These are phyloP conservation scores for Ascochyta fabae DNA, from an alignment of 2,329 filamentous ascomycete genomes.

Conservation along the genomic window DNA sequence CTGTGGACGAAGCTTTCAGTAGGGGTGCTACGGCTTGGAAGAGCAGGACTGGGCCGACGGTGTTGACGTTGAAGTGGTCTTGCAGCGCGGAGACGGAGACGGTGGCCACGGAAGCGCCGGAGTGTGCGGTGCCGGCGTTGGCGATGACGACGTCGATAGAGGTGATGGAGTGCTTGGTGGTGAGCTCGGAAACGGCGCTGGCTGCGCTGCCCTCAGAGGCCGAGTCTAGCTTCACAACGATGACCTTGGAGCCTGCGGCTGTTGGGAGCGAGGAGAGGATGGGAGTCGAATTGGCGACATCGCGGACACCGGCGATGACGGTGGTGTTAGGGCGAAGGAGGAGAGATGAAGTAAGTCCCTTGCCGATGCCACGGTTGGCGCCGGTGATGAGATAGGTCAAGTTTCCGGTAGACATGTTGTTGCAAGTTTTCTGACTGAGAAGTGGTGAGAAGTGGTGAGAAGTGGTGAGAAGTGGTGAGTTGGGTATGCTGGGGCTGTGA, in stretches of 20 bases:
- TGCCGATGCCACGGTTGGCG: too few relatives aligned
- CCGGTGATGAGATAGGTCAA: too few relatives aligned
- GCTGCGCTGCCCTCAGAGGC: constrained; percentile 7
- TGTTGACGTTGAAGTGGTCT: constrained; percentile 50
- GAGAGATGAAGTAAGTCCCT: too few relatives aligned
- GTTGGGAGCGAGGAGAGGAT: constrained; percentile 18
- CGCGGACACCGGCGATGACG: constrained; percentile 26
- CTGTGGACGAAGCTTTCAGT: constrained; percentile 33
- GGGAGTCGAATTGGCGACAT: not conserved
- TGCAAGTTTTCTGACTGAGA: too few relatives aligned
- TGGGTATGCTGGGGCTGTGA: too few relatives aligned
- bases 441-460: too few relatives aligned
- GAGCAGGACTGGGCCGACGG: constrained; percentile 37
- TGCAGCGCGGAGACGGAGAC: not conserved
- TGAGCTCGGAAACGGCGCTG: constrained; percentile 15
- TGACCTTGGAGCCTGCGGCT: constrained; percentile 43
- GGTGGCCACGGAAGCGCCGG: not conserved
- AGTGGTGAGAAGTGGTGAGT: too few relatives aligned
- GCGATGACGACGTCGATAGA: constrained; percentile 60
- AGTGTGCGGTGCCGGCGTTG: constrained; percentile 55
- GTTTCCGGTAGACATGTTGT: too few relatives aligned
- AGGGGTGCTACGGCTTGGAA: constrained; percentile 49
- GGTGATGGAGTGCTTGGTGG: constrained; percentile 41
- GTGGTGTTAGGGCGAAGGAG: constrained; percentile 19
- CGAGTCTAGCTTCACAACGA: constrained; percentile 27